A percentile compares a stretch with the other conserved stretches of the same genome.
phyloP scores from a whole-genome alignment of 1,284 basidiomycete species.

The Sphaerobolus stellatus region DNA sequence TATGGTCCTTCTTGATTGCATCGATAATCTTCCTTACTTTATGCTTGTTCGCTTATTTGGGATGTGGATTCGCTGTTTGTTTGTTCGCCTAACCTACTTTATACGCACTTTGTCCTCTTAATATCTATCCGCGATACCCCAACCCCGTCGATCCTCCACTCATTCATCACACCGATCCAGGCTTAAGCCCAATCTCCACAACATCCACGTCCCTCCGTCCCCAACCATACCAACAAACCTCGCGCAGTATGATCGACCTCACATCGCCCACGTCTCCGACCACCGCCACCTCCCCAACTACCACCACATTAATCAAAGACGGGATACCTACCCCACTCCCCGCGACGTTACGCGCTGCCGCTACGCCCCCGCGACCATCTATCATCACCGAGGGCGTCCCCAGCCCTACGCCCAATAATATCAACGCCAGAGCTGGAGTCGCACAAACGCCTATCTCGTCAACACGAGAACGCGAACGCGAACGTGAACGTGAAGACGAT shows the following conservation, averaged over 20 bases:
- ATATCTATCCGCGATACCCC: too few species aligned
- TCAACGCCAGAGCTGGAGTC: constrained; percentile 28
- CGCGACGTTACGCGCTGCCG: not conserved
- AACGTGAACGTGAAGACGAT: too few species aligned
- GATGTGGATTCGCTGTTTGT: too few species aligned
- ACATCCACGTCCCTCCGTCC: not conserved
- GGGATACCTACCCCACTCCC: constrained; percentile 12
- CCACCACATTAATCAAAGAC: constrained; percentile 16
- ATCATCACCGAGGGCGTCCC: constrained; percentile 27
- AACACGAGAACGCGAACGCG: too few species aligned
- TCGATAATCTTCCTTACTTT: too few species aligned
- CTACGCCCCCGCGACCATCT: not conserved
- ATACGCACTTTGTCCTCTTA: too few species aligned
- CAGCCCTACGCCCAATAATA: constrained; percentile 30
- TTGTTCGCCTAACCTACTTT: too few species aligned
- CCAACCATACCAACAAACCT: constrained; percentile 57
- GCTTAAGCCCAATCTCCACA: not conserved
- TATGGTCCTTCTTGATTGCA: too few species aligned
- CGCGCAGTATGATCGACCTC: constrained; percentile 58
- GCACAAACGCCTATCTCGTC: too few species aligned
- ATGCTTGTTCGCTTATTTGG: too few species aligned
- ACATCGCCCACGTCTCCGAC: constrained; percentile 13
- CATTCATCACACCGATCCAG: too few species aligned
- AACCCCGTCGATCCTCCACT: too few species aligned
- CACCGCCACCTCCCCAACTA: constrained; percentile 20